Evolutionary conservation across 106 monocot genomes (phyloP), one percentile per base, ranked within the genome.

Genomic region (Dendrobium catenatum): DNA sequence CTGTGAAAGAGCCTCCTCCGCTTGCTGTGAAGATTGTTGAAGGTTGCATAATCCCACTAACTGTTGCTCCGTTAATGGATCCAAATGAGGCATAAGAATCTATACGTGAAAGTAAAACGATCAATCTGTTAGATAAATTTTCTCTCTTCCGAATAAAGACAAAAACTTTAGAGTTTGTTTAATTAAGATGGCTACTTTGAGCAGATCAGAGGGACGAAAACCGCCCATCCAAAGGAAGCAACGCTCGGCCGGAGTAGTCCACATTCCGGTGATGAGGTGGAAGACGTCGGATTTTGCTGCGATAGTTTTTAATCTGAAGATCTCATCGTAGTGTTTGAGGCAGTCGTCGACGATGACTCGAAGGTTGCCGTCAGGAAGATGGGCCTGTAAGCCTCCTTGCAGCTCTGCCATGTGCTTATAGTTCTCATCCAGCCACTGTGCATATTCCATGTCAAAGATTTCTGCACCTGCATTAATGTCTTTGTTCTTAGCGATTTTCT

Each of bases 161-260:
- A 46, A 46, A 46, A 37, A 37, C 2, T 37, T 37, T 37, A 37
- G 37, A 37, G 37, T 37, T 37, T 37, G 37, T 37, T 37, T 37
- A 37, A 37, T 37, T 37, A 37, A 37, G 37, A 37, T 37, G 37
- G 37, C 37, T 37, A 99, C 98, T 93, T 99, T 99, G 81, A 99
- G 83, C 48, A 99, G 80, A 44, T 95, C 95, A 3, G 98, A 99
- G 3, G 98, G 95, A 47, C 91, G 83, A 85, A 95, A 99, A 42
- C 98, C 98, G 6, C 95, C 98, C 79, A 99, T 89, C 98, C 98
- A 99, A 16, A 99, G 87, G 81, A 93, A 99, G 77, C 95, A 95
- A 55, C 95, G 85, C 86, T 99, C 98, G 0, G 95, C 98, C 0
- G 95, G 91, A 55, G 91, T 84, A 7, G 81, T 85, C 98, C 98